These are phyloP conservation scores for Meripilus lineatus DNA, from an alignment of 1,284 basidiomycete genomes.

Conservation along the genomic window DNA sequence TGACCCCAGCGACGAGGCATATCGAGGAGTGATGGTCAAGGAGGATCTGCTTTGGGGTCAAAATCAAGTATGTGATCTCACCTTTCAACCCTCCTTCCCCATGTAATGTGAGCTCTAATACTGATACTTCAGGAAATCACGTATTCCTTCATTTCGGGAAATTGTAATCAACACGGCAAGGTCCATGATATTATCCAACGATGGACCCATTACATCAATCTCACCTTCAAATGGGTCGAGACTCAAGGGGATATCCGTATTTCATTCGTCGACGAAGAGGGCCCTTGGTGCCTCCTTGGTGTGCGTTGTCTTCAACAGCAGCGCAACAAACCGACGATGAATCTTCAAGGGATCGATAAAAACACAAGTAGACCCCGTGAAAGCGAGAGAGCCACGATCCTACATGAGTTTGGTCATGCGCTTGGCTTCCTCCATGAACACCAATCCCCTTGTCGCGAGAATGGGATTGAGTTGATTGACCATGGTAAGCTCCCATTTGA, in stretches of 20 bases:
- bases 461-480: too few relatives aligned
- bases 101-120: too few relatives aligned
- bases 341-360: slow-evolving; percentile 18
- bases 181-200: slow-evolving; percentile 4
- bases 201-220: slow-evolving; percentile 4
- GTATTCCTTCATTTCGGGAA: slow-evolving; percentile 2
- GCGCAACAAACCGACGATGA: slow-evolving; percentile 16
- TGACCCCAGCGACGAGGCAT: too few relatives aligned
- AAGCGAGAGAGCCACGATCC: slow-evolving; percentile 13
- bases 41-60: too few relatives aligned
- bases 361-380: slow-evolving; percentile 2
- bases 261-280: slow-evolving; percentile 3
- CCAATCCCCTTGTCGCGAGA: too few relatives aligned
- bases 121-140: not conserved
- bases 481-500: too few relatives aligned
- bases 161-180: not conserved
- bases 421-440: slow-evolving; percentile 30
- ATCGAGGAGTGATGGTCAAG: too few relatives aligned
- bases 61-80: too few relatives aligned
- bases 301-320: not conserved
- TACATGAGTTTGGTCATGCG: slow-evolving; percentile 30
- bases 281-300: slow-evolving; percentile 8
- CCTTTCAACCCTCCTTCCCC: too few relatives aligned
- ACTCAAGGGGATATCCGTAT: slow-evolving; percentile 7
- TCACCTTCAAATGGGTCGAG: slow-evolving; percentile 2